Conservation (phyloP, 2,329 filamentous ascomycete genomes). For the Ceratocystis ficicola region DNA sequence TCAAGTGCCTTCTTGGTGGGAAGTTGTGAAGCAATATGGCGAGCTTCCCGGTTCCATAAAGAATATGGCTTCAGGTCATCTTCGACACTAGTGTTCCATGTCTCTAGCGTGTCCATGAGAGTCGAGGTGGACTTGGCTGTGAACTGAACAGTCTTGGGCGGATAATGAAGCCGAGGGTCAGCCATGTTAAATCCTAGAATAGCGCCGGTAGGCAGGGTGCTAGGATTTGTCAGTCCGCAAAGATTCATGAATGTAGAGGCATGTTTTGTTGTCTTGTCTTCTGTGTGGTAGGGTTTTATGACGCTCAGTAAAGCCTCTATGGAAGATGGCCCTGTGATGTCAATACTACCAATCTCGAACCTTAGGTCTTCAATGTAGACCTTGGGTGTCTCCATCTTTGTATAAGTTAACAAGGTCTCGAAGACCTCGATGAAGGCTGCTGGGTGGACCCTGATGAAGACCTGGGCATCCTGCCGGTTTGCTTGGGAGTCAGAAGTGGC, state of each 20-base stretch:
- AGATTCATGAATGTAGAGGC: conserved; percentile 41
- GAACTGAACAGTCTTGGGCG: conserved; percentile 46
- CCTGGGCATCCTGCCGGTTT: conserved; percentile 26
- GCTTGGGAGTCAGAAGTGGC: background rate
- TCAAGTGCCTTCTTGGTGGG: conserved; percentile 74
- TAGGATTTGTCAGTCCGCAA: conserved; percentile 51
- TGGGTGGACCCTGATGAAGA: conserved; percentile 70
- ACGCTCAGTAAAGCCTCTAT: conserved; percentile 64
- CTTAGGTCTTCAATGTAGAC: conserved; percentile 56
- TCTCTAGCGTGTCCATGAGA: conserved; percentile 49
- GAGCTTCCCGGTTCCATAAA: conserved; percentile 56
- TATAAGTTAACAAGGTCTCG: conserved; percentile 45
- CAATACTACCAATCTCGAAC: conserved; percentile 52
- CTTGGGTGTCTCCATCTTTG: conserved; percentile 48
- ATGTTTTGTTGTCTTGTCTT: conserved; percentile 31
- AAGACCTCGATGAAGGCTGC: conserved; percentile 63
- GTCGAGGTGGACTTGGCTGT: conserved; percentile 26
- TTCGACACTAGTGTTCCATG: conserved; percentile 51
- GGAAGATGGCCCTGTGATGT: conserved; percentile 54
- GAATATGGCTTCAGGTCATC: conserved; percentile 34
- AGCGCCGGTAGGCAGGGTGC: conserved; percentile 55
- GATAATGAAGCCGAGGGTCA: conserved; percentile 72
- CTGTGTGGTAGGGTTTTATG: conserved; percentile 41
- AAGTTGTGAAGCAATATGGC: conserved; percentile 52
- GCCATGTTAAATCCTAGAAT: conserved; percentile 60